phyloP scores from a whole-genome alignment of 1,139 yeast species.

The Nadsonia starkeyi-henricii region DNA sequence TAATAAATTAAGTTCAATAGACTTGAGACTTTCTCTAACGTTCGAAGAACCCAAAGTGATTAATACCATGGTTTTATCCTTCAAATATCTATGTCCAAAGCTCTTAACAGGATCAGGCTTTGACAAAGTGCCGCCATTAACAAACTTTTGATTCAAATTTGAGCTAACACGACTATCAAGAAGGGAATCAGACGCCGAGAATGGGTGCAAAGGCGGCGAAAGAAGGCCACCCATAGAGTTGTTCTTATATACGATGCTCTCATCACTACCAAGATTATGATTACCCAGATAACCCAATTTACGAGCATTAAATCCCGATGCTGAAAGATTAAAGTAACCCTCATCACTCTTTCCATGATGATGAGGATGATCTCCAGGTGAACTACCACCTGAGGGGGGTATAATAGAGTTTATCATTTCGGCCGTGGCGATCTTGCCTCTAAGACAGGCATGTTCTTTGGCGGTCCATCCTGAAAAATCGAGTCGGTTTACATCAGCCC shows the following conservation, averaged over 20 bases:
- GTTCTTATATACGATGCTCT: not conserved
- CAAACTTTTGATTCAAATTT: not conserved
- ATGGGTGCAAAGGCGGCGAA: not conserved
- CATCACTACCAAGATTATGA: not conserved
- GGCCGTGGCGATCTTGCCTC: slow-evolving; percentile 74
- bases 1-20: slow-evolving; percentile 59
- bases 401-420: slow-evolving; percentile 39
- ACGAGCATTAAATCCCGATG: not conserved
- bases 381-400: slow-evolving; percentile 1
- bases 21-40: slow-evolving; percentile 41
- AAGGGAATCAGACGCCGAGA: not conserved
- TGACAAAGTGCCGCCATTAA: not conserved
- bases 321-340: not conserved
- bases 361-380: not conserved
- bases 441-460: slow-evolving; percentile 83
- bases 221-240: not conserved
- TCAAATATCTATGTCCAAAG: slow-evolving; percentile 71
- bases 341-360: not conserved
- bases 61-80: slow-evolving; percentile 46
- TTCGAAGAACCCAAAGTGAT: slow-evolving; percentile 85
- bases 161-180: not conserved
- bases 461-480: slow-evolving; percentile 96
- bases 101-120: slow-evolving; percentile 37
- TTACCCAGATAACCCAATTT: not conserved
- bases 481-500: slow-evolving; percentile 34